A percentile compares a stretch with the other conserved stretches of the same genome.
Conservation (phyloP, 169 alveolate genomes). For the Haemoproteus tartakovskyi region DNA sequence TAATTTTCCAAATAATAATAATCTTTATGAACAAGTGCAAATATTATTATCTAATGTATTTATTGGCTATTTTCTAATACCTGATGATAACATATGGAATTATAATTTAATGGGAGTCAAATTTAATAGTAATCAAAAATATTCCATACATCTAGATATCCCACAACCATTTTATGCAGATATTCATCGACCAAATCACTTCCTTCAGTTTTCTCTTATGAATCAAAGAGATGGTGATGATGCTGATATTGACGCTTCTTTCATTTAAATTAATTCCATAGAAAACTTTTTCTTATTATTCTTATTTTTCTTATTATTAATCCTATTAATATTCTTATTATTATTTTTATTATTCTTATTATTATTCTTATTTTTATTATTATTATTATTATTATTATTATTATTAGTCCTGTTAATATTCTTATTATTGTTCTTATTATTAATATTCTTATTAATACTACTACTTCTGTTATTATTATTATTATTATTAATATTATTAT, state of each 20-base stretch:
- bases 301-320: no score
- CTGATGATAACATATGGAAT: conserved; percentile 99
- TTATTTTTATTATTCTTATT: no score
- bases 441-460: no score
- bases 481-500: no score
- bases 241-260: conserved; percentile 54
- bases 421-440: no score
- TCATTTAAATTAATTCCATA: conserved; percentile 3
- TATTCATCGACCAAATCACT: conserved; percentile 94
- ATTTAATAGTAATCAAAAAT: conserved; percentile 90
- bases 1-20: conserved; percentile 45
- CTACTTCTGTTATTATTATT: no score
- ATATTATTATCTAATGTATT: conserved; percentile 94
- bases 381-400: no score
- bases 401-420: no score
- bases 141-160: conserved; percentile 88
- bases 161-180: conserved; percentile 98
- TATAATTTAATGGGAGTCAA: conserved; percentile 97
- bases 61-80: conserved; percentile 98
- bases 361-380: no score
- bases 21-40: conserved; percentile 87
- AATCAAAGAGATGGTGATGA: conserved; percentile 55
- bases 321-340: no score
- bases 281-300: no score
- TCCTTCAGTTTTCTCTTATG: conserved; percentile 82